Evolutionary conservation across 2,329 filamentous ascomycete species (phyloP), one percentile per base, ranked within the genome.

Genomic region (Cercospora zeae-maydis): DNA sequence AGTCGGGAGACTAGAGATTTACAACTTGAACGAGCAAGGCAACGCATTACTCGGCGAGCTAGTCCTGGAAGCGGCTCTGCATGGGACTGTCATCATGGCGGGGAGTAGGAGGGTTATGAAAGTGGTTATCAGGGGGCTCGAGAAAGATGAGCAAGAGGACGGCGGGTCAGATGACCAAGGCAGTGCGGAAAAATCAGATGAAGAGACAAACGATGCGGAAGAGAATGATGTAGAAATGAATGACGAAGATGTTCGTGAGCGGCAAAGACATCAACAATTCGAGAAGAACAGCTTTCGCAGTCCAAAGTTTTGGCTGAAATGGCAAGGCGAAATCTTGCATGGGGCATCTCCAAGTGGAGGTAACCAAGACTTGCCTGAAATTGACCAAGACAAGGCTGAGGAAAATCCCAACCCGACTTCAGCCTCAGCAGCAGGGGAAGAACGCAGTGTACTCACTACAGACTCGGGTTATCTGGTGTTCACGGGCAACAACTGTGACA

Each of bases 281-380:
- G 64, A 68, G 54, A 67, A 64, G 57, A 67, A 63, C 53, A 64
- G 59, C 49, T 68, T 68, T n/a, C 64, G 66, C 42, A 59, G 57
- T 21, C 62, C 64, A 45, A 68, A 68, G 27, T 68, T 68, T 13
- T 68, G 66, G 66, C 34, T 68, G 51, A 64, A 55, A 19, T 66
- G 64, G 64, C 59, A 63, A 51, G 58, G 47, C 0, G 11, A 63
- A 9, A 34, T 58, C 1, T 9, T n/a, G 16, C 7, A 10, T 31
- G 27, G n/a, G 42, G 45, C 21, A 27, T 27, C 45, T 13, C 2
- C 21, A 3, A 13, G 27, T 9, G 19, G 14, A 21, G 4, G 27
- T 2, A 19, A 2, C 11, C 11, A 27, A 27, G 24, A 27, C 3
- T 27, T 49, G 19, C 21, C 1, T 2, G 21, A 30, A 13, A 24